Base-by-base conservation (phyloP, 2,329 filamentous ascomycete species). In the Curvularia verruculosa region DNA sequence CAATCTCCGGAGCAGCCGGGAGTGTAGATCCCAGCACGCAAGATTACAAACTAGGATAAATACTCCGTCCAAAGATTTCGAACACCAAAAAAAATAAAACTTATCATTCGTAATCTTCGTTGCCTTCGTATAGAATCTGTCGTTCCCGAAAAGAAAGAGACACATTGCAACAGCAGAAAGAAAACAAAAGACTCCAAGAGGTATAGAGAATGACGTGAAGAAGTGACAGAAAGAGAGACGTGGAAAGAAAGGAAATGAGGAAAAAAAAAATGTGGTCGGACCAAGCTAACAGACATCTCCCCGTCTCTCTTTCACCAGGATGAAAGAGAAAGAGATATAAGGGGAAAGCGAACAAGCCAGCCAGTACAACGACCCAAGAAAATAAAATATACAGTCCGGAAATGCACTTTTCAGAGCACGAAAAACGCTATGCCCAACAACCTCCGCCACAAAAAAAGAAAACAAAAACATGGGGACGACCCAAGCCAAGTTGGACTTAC, bases 111-210 rank as follows among this genome's bases (percentile, higher is more conserved):
- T 23, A 26, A 44, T 13, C 23, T 44, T 43, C 40, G 40, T 43
- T 43, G 40, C 40, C 40, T 43, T 43, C 21, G 40, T 43, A 43
- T 43, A 43, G 21, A 43, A 43, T 43, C 40, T 43, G 40, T 26
- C 34, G 34, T 36, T 36, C 34, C 34, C n/a, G n/a, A n/a, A n/a
- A n/a, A 36, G 34, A 36, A 36, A 36, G 39, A 24, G 21, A 43
- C 21, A 24, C 34, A 36, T 36, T 18, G 34, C 34, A 36, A 18
- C 4, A n/a, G 34, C 6, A 36, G 34, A 8, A 47, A 34, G 29
- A n/a, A 24, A 1, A 23, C 13, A 15, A 19, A 44, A 19, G 23
- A 44, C 15, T 36, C 34, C 34, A 18, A 44, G 18, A 23, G 18
- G 10, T 21, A 40, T 21, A 40, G 9, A 40, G 37, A 44, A 26